These are phyloP conservation scores for Penicillium sp. DNA, from an alignment of 2,329 filamentous ascomycete species.

Conservation along the genomic window DNA sequence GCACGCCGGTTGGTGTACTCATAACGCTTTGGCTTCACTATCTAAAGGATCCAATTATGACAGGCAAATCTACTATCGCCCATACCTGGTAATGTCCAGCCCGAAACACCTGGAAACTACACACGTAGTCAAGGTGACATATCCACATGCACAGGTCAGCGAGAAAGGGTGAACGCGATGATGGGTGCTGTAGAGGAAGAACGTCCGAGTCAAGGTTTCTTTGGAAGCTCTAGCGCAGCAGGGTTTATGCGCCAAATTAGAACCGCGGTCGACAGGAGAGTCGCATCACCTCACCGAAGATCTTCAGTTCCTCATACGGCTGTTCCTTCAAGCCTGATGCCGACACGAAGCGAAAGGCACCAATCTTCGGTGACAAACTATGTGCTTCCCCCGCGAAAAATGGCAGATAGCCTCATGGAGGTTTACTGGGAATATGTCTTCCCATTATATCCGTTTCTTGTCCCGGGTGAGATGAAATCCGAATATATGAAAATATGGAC, in stretches of 20 bases:
- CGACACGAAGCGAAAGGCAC: conserved; percentile 15
- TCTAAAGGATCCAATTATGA: background rate
- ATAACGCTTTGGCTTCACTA: background rate
- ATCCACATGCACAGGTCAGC: background rate
- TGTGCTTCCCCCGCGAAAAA: conserved; percentile 47
- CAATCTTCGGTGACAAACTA: conserved; percentile 27
- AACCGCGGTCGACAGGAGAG: conserved; percentile 40
- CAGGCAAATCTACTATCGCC: conserved; percentile 2
- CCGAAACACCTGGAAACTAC: background rate
- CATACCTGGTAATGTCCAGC: background rate
- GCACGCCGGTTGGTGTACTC: conserved; percentile 10
- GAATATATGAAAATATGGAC: conserved; percentile 46
- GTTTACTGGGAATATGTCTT: conserved; percentile 51
- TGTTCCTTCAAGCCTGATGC: conserved; percentile 20
- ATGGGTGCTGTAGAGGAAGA: conserved; percentile 47
- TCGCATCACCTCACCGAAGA: conserved; percentile 21
- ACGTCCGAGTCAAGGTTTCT: conserved; percentile 43
- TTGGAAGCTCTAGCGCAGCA: conserved; percentile 49
- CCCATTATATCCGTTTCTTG: conserved; percentile 48
- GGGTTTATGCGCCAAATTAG: conserved; percentile 51
- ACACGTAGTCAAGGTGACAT: background rate
- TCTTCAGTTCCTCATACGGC: conserved; percentile 16
- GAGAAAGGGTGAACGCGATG: conserved; percentile 46
- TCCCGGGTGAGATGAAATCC: conserved; percentile 37
- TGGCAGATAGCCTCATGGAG: conserved; percentile 47